A percentile compares a stretch with the other conserved stretches of the same genome.
phyloP scores from a whole-genome alignment of 441 rosid genomes.

The Pelargonium citronellum region DNA sequence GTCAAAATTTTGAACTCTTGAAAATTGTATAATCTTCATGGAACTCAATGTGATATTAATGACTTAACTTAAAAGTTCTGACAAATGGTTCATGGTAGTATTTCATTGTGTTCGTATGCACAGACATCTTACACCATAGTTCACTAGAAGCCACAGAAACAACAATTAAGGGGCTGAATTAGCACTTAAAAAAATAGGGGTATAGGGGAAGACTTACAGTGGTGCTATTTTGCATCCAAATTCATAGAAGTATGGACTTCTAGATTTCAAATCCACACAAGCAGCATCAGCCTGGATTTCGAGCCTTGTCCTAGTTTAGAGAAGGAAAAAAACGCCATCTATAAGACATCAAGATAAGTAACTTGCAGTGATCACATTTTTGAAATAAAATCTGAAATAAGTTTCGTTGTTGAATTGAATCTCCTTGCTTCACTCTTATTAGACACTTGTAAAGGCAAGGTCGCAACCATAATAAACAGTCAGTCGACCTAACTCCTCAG shows the following conservation, averaged over 20 bases:
- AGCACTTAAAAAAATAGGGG: neutral
- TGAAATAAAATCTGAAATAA: neutral
- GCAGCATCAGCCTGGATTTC: slow-evolving; percentile 96
- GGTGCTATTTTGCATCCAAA: slow-evolving; percentile 83
- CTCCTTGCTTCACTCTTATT: neutral
- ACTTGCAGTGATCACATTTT: slow-evolving; percentile 6
- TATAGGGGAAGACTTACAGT: slow-evolving; percentile 41
- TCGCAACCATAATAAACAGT: neutral
- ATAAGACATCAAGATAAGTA: slow-evolving; percentile 9
- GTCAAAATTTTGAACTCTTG: neutral
- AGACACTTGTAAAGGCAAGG: neutral
- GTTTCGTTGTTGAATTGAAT: neutral
- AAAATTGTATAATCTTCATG: neutral
- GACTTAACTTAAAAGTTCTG: neutral
- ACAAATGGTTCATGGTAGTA: neutral
- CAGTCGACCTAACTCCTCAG: neutral
- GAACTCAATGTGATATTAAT: neutral
- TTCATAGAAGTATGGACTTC: slow-evolving; percentile 66
- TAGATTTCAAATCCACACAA: slow-evolving; percentile 71
- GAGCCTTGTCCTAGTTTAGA: slow-evolving; percentile 51
- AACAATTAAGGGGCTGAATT: neutral
- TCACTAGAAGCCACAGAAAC: neutral
- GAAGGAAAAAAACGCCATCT: slow-evolving; percentile 5
- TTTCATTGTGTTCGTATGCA: neutral
- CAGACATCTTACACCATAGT: neutral